Conservation (phyloP, 2,329 filamentous ascomycete genomes). For the Fusarium siculi region DNA sequence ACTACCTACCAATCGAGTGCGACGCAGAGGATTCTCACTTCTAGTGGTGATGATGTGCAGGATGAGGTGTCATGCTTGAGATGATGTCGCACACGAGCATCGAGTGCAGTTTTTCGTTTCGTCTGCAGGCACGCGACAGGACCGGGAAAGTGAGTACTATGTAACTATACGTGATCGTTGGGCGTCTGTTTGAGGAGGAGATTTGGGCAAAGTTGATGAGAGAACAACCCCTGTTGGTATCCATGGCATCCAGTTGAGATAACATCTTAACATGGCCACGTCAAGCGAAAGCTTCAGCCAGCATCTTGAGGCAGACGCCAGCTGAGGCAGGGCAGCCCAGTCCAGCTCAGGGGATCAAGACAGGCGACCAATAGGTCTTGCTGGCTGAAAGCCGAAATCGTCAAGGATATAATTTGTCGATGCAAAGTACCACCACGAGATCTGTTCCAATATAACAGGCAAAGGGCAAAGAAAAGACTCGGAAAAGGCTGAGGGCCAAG, state of each 20-base stretch:
- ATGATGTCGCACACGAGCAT: conserved; percentile 36
- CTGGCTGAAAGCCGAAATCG: not conserved
- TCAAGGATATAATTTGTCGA: conserved; percentile 1
- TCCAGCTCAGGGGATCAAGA: conserved; percentile 2
- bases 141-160: not conserved
- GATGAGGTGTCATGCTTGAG: conserved; percentile 37
- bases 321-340: conserved; percentile 19
- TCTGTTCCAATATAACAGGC: not conserved
- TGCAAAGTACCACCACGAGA: not conserved
- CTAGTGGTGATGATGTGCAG: conserved; percentile 37
- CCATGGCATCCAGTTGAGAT: conserved; percentile 20
- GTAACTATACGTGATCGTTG: conserved; percentile 1
- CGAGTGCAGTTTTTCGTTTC: conserved; percentile 9
- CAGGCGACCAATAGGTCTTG: not conserved
- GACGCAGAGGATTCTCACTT: conserved; percentile 14
- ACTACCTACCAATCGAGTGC: conserved; percentile 10
- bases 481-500: not conserved
- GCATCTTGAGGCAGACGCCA: conserved; percentile 2
- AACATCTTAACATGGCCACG: conserved; percentile 14
- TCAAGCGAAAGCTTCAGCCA: conserved; percentile 10
- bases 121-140: conserved; percentile 33
- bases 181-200: conserved; percentile 8
- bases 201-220: conserved; percentile 14
- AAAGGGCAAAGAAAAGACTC: not conserved
- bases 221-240: conserved; percentile 14